Evolutionary conservation across 2,329 filamentous ascomycete genomes (phyloP), one percentile per base, ranked within the genome.

Genomic region (Verticillium klebahnii): DNA sequence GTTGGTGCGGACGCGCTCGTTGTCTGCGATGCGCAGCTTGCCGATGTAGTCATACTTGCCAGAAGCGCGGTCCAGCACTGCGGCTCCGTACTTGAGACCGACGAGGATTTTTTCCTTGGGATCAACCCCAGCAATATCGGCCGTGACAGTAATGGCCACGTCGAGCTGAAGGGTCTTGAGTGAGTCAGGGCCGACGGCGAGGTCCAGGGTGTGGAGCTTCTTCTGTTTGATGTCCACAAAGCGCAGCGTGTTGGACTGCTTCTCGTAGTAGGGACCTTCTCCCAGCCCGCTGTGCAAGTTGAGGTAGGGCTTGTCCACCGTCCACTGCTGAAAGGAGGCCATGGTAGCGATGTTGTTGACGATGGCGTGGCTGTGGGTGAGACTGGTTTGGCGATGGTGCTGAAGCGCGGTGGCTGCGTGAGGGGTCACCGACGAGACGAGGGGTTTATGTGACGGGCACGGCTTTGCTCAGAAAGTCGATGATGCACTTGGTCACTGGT

Each of bases 181-280:
- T 40, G 89, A 91, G 5, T 77, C 77, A 17, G 85, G 85, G 0
- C 89, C 90, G 63, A 84, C 78, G 57, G 75, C 72, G 29, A 96
- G 79, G 68, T 91, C 83, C 63, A 95, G 82, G 57, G 84, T 82
- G 77, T 95, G 89, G 56, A 97, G 72, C 64, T 87, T 86, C 72
- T 90, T 84, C 72, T 89, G 86, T 74, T 89, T 89, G 75, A 97
- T 93, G 75, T 97, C 93, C 64, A 93, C 86, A 73, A 92, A 93
- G 66, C 91, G 89, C 62, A 94, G 78, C 56, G 80, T 82, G 73
- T 90, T 83, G 58, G 83, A 86, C 25, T 77, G 77, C 62, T 82
- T 78, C 73, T 93, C 89, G 77, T 87, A 92, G 77, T 87, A 92
- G 1, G 90, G 90, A 0, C 85, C 91, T 75, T 94, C 91, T 66